Base-by-base conservation (phyloP, 176 grass and related monocot genomes). In the Aegilops sharonensis region DNA sequence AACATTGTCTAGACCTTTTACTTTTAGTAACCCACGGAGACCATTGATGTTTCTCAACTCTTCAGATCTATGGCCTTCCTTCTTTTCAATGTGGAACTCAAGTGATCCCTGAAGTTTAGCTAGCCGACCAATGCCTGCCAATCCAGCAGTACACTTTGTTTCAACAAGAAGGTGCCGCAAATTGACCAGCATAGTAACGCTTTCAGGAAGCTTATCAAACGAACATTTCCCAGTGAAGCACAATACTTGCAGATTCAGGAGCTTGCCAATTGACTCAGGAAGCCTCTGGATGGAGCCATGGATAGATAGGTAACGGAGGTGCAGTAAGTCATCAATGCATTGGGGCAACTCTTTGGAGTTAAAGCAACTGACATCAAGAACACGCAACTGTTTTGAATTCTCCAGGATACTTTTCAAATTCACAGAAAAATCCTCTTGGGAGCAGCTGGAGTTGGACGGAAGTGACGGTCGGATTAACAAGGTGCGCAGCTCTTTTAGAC, bases 231-330 rank as follows among this genome's bases (percentile, higher is more conserved):
- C 48, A 56, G 27, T 30, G 29, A 54, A 20, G 47, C 48, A 54
- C 25, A 77, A 77, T 56, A 14, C 32, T 77, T 77, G 74, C 45
- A 83, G 40, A 82, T 88, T 32, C 60, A 77, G 29, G 39, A 88
- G 86, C 30, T 39, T 75, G 23, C 12, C 36, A 5, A 88, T 23
- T 20, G 59, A 68, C 18, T 82, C 40, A n/a, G 79, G 45, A n/a
- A 88, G 36, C 65, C 20, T 78, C 15, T 61, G 12, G 17, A 68
- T 59, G 29, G 71, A 14, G 62, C 37, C 24, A 77, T 18, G 40
- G 64, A 83, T n/a, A 71, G 42, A 63, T 65, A 88, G 36, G 79
- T 88, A 83, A 31, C 86, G 68, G 15, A 88, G 71, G 39, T 83
- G 79, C 17, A 77, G 11, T 25, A 68, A 56, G 11, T 76, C 34